A percentile compares a stretch with the other conserved stretches of the same genome.
These are phyloP conservation scores for Pholiota microspora DNA, from an alignment of 768 basidiomycete species.

Conservation along the genomic window DNA sequence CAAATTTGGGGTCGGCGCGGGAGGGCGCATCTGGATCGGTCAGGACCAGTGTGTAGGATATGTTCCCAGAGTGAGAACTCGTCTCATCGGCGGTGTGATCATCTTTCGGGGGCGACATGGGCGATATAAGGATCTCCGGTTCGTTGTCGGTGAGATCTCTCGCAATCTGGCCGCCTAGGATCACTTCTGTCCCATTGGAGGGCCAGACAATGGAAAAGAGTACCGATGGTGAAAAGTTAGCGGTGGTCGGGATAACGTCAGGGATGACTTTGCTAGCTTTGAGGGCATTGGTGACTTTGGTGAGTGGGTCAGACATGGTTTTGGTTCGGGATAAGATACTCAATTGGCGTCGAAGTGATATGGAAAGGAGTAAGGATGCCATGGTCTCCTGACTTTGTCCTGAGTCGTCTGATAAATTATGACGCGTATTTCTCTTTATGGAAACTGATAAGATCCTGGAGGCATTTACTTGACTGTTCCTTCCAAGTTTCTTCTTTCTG, in stretches of 20 bases:
- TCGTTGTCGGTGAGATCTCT: conserved; percentile 42
- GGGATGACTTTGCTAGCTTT: conserved; percentile 40
- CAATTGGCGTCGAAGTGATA: background rate
- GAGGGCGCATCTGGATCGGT: conserved; percentile 62
- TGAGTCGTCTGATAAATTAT: too few species aligned
- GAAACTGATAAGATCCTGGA: too few species aligned
- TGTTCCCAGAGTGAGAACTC: conserved; percentile 20
- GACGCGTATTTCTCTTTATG: too few species aligned
- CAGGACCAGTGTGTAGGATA: conserved; percentile 53
- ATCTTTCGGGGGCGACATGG: conserved; percentile 30
- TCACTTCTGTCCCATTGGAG: conserved; percentile 31
- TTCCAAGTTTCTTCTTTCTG: too few species aligned
- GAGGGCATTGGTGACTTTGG: conserved; percentile 32
- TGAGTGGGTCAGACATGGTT: conserved; percentile 29
- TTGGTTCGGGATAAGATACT: background rate
- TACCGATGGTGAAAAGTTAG: conserved; percentile 35
- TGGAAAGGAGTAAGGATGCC: background rate
- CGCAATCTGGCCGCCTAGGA: conserved; percentile 28
- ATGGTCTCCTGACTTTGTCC: background rate
- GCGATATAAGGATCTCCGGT: conserved; percentile 45
- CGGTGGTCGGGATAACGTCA: conserved; percentile 38
- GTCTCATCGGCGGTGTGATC: background rate
- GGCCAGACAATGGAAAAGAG: conserved; percentile 46
- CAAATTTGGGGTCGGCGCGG: conserved; percentile 42
- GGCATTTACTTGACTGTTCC: too few species aligned